Base-by-base conservation (phyloP, 768 basidiomycete species). In the Boletellus sp. region DNA sequence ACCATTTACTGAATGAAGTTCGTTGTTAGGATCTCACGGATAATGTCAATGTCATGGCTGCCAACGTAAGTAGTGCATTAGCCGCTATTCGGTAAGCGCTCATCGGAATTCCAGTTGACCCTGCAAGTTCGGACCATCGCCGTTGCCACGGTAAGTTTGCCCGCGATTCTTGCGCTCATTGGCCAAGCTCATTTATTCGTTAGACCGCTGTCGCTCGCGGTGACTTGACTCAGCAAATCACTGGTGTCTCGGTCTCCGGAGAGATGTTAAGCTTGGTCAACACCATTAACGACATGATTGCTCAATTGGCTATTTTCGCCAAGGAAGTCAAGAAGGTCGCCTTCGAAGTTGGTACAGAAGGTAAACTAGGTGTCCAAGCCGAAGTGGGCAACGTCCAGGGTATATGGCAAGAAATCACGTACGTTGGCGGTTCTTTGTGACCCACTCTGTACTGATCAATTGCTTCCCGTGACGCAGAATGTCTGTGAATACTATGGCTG, bases 401-500 rank as follows among this genome's bases (percentile, higher is more conserved):
- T 34, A 94, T 93, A 31, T 99, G 96, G 96, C 90, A 94, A 61
- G 94, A 95, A 67, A 98, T 99, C 67, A 97, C 94, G 90, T 94
- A 65, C 49, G 90, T 78, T 17, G 28, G 41, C 16, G 6, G 9
- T 13, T 26, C 11, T 26, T 19, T 17, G 5, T n/a, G 33, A 45
- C 31, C 11, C 3, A 4, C n/a, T 28, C 37, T 3, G 20, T 31
- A 19, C 33, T 51, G 6, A 52, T 26, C 22, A 10, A 38, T 41
- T 11, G 42, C 16, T 41, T 37, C 28, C 36, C 50, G 34, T 10
- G 45, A 39, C 42, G 11, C 57, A 94, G 93, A 15, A 79, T 92
- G 61, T 94, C 94, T 47, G 95, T 98, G 56, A 99, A 98, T 68
- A 95, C 90, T 11, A 97, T 99, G 95, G 95, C 92, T 4, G 85